Evolutionary conservation across 2,329 filamentous ascomycete genomes (phyloP).

Genomic region (Neofusicoccum ribis): DNA sequence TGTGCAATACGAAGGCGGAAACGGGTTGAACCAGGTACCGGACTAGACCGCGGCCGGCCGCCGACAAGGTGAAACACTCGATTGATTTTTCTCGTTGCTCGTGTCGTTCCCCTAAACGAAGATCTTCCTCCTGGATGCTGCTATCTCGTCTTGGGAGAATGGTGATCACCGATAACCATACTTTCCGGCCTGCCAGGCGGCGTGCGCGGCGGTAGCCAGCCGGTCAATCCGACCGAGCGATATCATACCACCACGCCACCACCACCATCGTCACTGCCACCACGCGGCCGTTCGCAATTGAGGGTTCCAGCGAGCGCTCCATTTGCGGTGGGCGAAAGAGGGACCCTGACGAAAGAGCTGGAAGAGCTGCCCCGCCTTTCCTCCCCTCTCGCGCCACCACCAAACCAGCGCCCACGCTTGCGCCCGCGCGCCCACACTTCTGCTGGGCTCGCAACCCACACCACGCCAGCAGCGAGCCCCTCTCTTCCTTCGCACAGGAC

Average conservation of each 20-base stretch:
- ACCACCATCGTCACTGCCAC: too few species aligned
- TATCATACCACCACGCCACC: slow-evolving; percentile 2
- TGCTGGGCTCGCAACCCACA: background rate
- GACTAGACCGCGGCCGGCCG: background rate
- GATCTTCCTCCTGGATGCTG: background rate
- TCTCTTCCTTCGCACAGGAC: background rate
- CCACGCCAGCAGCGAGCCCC: background rate
- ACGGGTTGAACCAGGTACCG: background rate
- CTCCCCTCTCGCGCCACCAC: slow-evolving; percentile 1
- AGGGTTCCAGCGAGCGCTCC: background rate
- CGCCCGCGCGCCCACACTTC: slow-evolving; percentile 1
- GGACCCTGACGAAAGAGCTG: background rate
- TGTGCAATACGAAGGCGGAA: background rate
- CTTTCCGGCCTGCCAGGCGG: slow-evolving; percentile 2
- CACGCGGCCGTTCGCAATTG: background rate
- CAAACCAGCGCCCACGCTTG: background rate
- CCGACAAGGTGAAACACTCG: background rate
- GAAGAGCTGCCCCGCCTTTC: background rate
- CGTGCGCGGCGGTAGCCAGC: background rate
- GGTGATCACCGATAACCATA: background rate
- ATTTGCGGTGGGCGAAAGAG: background rate
- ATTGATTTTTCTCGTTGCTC: background rate
- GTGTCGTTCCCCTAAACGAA: background rate
- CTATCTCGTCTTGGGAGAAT: background rate
- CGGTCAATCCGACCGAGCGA: background rate